Conservation (phyloP, 208 protist genomes). For the Wallacemonas sp. region DNA sequence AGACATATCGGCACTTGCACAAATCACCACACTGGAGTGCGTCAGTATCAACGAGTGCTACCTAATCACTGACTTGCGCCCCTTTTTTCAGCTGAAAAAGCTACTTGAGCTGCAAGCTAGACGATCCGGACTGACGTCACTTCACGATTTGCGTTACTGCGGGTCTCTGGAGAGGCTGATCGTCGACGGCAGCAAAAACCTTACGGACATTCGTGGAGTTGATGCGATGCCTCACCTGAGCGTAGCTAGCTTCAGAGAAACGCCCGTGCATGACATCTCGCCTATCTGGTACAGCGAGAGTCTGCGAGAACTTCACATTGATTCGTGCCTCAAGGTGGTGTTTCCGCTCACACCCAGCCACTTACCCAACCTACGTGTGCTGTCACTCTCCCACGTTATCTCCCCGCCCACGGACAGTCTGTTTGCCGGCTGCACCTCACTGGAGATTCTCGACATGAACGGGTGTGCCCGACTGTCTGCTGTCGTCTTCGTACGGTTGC, state of each 20-base stretch:
- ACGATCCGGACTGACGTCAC: neutral
- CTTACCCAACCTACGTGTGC: neutral
- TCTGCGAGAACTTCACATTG: neutral
- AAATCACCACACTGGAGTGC: neutral
- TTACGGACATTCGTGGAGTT: neutral
- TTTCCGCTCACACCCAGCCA: neutral
- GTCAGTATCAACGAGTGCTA: constrained; percentile 4
- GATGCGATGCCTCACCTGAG: neutral
- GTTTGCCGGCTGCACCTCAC: neutral
- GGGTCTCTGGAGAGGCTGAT: neutral
- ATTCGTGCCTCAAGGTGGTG: neutral
- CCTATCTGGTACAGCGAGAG: neutral
- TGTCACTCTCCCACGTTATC: neutral
- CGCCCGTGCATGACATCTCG: neutral
- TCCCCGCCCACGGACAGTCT: neutral
- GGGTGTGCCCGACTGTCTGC: neutral
- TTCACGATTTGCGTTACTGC: neutral
- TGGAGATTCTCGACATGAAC: neutral
- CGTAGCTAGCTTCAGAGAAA: neutral
- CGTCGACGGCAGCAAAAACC: neutral
- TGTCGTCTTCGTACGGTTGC: neutral
- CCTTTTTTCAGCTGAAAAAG: neutral
- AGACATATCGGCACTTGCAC: neutral
- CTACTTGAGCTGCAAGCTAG: neutral
- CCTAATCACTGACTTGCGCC: neutral